Percentiles rank a stretch among this genome's conserved stretches.
Evolutionary conservation across 1,284 basidiomycete genomes (phyloP).

Genomic region (Microbotryum saponariae): DNA sequence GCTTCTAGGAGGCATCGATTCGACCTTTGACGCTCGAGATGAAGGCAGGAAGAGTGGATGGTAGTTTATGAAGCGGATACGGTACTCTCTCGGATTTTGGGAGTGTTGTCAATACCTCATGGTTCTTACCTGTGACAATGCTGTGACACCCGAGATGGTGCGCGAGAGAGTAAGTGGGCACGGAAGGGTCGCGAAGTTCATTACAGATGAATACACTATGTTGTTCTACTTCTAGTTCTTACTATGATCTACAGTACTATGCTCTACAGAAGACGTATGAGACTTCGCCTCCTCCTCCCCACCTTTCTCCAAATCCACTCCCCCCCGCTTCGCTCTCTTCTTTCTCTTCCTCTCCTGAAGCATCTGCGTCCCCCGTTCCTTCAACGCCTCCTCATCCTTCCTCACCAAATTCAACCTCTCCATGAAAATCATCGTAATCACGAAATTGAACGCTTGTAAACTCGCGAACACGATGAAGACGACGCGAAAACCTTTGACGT

Average conservation of each 20-base stretch:
- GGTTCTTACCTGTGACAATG: not conserved
- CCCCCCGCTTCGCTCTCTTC: constrained; percentile 3
- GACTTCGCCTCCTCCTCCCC: not conserved
- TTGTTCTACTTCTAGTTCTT: too few relatives aligned
- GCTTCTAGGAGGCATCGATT: not conserved
- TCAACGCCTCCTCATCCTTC: constrained; percentile 50
- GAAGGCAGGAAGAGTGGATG: not conserved
- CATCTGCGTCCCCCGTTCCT: constrained; percentile 41
- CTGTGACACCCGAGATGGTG: not conserved
- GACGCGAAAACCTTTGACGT: constrained; percentile 51
- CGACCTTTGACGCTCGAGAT: not conserved
- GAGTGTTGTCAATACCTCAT: not conserved
- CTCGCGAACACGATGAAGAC: constrained; percentile 49
- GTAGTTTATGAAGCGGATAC: not conserved
- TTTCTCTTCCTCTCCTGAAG: constrained; percentile 28
- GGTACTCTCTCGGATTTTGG: not conserved
- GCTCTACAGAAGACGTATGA: too few relatives aligned
- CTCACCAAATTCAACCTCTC: constrained; percentile 53
- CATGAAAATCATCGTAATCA: constrained; percentile 53
- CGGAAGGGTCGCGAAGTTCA: not conserved
- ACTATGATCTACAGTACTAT: too few relatives aligned
- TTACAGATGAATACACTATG: too few relatives aligned
- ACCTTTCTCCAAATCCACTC: not conserved
- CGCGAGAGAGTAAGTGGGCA: not conserved
- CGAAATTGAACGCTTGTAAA: constrained; percentile 47